phyloP scores from a whole-genome alignment of 345 rosid species.

The Garcia nutans region DNA sequence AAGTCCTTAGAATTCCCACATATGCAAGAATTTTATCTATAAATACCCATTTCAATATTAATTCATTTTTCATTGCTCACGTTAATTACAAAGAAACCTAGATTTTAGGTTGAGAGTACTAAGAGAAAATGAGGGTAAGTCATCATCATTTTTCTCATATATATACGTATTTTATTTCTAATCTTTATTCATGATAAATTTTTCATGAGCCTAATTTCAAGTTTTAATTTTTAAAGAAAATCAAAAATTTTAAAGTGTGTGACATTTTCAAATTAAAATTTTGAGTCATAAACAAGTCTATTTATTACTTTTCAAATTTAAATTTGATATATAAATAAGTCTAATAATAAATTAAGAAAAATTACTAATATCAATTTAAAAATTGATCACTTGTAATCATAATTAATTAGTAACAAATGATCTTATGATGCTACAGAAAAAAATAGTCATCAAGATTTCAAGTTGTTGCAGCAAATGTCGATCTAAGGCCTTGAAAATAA shows the following conservation, averaged over 20 bases:
- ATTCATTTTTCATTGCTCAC: neutral
- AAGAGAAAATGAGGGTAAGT: conserved; percentile 1
- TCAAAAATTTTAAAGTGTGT: no score
- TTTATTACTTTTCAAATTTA: no score
- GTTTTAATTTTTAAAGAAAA: no score
- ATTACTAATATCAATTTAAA: no score
- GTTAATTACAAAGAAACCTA: neutral
- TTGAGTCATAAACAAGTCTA: no score
- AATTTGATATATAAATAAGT: no score
- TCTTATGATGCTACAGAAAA: conserved; percentile 31
- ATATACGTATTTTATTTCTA: no score
- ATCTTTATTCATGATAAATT: no score
- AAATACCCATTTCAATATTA: neutral
- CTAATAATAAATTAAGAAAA: no score
- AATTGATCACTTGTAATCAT: conserved; percentile 1
- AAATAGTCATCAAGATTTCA: conserved; percentile 33
- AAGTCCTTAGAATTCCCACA: neutral
- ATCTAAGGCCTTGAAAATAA: no score
- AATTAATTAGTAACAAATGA: neutral
- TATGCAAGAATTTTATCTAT: neutral
- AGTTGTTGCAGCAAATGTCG: neutral
- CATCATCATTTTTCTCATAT: neutral
- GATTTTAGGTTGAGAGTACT: neutral
- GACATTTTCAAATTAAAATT: no score
- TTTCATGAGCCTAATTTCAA: no score